Conservation (phyloP, 495 filamentous ascomycete species). For the Penicillium tannophilum region DNA sequence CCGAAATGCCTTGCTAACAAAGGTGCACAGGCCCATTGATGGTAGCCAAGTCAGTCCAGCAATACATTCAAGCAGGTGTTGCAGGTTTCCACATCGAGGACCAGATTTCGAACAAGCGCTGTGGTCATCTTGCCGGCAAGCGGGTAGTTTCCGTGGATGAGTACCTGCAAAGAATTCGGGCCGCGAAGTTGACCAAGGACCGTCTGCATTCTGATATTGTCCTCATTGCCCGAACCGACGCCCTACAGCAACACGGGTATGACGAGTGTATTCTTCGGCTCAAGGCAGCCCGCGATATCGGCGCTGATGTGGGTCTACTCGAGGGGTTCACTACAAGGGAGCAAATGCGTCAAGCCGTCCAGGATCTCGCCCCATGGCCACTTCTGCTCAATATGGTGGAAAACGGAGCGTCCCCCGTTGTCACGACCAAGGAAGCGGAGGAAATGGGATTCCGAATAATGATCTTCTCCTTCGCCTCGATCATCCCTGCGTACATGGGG, state of each 20-base stretch:
- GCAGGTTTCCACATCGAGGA: slow-evolving; percentile 75
- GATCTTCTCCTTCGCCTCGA: slow-evolving; percentile 58
- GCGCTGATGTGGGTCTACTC: slow-evolving; percentile 67
- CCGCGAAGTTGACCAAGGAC: slow-evolving; percentile 51
- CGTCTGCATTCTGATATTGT: slow-evolving; percentile 59
- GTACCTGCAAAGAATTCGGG: slow-evolving; percentile 59
- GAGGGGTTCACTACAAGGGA: slow-evolving; percentile 63
- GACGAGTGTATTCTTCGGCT: slow-evolving; percentile 60
- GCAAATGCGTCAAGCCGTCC: slow-evolving; percentile 51
- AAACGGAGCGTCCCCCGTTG: slow-evolving; percentile 59
- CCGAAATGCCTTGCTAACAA: neutral
- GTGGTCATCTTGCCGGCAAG: slow-evolving; percentile 64
- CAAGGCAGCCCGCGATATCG: slow-evolving; percentile 54
- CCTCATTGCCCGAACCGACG: slow-evolving; percentile 70
- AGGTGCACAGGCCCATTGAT: slow-evolving; percentile 54
- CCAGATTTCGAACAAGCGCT: slow-evolving; percentile 67
- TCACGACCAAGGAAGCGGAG: slow-evolving; percentile 57
- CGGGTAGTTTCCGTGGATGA: slow-evolving; percentile 55
- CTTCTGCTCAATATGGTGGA: slow-evolving; percentile 66
- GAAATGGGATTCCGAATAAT: slow-evolving; percentile 66
- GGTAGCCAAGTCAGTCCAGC: slow-evolving; percentile 62
- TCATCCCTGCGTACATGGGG: slow-evolving; percentile 55
- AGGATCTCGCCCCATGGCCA: slow-evolving; percentile 59
- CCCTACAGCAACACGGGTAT: slow-evolving; percentile 63
- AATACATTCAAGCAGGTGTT: slow-evolving; percentile 68